Base-by-base conservation (phyloP, 2,329 filamentous ascomycete species). In the Neopestalotiopsis sp. region DNA sequence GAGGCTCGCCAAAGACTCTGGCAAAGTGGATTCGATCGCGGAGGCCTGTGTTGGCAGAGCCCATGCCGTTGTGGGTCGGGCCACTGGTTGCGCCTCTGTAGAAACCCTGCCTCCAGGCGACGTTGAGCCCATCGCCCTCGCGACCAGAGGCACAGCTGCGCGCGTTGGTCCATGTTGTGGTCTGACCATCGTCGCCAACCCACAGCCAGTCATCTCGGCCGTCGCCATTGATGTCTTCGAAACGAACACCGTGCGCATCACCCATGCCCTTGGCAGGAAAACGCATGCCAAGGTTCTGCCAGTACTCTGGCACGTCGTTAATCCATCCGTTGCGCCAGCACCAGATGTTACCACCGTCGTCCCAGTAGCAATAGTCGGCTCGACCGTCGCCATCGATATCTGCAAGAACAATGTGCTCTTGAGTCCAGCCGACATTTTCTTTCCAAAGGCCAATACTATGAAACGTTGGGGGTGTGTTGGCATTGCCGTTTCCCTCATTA, bases 301-400 rank as follows among this genome's bases (percentile, higher is more conserved):
- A 82, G 70, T 76, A 80, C 1, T 69, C 70, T 0, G 79, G 76
- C 2, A 64, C 70, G 5, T 79, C 72, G 2, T 73, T 74, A 34
- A 70, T 67, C 17, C 76, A 75, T 10, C 76, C 77, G 57, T 63
- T 63, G 80, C 80, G 74, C 75, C 75, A 80, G 70, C 75, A 80
- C 2, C 71, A 63, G 4, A 78, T 70, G 28, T 77, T 70, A 2
- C 77, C 79, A 32, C 70, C 70, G 12, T 69, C 71, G 1, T 72
- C 72, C 3, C 77, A 61, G 6, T 74, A 61, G 56, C 77, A 77
- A 64, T 78, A 82, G 69, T 82, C 81, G 0, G 74, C 61, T 0
- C 79, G 74, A 0, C 80, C 79, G 65, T 83, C 68, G 10, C 68
- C 61, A 49, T 79, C 78, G 5, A 79, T 76, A 70, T 81, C 79